These are phyloP conservation scores for Hirschfeldia incana DNA, from an alignment of 345 rosid genomes.

Conservation along the genomic window DNA sequence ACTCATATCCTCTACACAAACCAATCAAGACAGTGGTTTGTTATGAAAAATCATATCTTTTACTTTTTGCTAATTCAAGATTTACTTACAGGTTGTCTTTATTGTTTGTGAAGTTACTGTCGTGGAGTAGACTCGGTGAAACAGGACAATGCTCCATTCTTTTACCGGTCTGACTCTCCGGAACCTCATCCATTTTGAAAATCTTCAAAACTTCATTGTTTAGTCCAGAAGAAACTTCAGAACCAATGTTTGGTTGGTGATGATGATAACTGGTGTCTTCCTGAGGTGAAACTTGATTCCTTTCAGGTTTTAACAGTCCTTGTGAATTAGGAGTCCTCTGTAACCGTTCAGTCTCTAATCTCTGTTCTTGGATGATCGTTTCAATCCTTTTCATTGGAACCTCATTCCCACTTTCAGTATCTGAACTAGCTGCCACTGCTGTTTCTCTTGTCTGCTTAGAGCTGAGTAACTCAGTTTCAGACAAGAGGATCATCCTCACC, in stretches of 20 bases:
- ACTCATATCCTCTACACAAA: conserved; percentile 66
- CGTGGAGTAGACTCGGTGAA: conserved; percentile 83
- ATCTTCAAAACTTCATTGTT: conserved; percentile 62
- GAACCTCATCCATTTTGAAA: conserved; percentile 44
- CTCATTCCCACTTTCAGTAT: conserved; percentile 47
- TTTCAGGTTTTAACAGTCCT: conserved; percentile 67
- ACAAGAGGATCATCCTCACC: conserved; percentile 69
- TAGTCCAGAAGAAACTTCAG: conserved; percentile 47
- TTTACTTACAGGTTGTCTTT: conserved; percentile 81
- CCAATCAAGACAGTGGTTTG: conserved; percentile 18
- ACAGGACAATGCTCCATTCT: conserved; percentile 55
- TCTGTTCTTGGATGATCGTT: conserved; percentile 89
- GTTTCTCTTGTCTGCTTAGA: conserved; percentile 38
- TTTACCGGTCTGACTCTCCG: conserved; percentile 54
- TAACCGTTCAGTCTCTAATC: conserved; percentile 85
- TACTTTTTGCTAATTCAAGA: conserved; percentile 1
- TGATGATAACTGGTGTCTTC: conserved; percentile 52
- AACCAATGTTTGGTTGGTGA: conserved; percentile 43
- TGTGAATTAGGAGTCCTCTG: conserved; percentile 73
- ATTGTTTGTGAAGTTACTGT: conserved; percentile 50
- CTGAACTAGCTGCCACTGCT: conserved; percentile 38
- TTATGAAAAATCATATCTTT: neutral
- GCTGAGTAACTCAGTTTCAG: conserved; percentile 49
- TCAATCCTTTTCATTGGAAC: conserved; percentile 87
- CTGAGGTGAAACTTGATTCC: conserved; percentile 83